phyloP scores from a whole-genome alignment of 2,329 filamentous ascomycete species.

The Periconia sp. region DNA sequence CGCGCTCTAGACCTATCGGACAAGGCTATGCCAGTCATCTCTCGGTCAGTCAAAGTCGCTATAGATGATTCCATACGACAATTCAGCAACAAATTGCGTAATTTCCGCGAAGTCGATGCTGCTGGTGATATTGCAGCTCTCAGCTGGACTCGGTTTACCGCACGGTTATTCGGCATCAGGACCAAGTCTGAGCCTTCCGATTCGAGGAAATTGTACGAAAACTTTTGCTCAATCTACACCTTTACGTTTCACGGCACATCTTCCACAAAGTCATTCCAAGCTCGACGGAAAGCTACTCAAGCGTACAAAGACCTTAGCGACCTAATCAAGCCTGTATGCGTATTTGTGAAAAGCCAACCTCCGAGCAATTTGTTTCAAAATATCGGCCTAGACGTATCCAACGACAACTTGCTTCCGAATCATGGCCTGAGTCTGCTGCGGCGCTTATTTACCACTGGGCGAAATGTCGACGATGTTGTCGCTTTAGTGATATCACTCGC shows the following conservation, averaged over 20 bases:
- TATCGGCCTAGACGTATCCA: not conserved
- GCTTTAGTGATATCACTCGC: constrained; percentile 6
- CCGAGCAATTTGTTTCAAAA: not conserved
- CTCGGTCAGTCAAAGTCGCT: constrained; percentile 18
- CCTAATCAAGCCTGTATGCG: constrained; percentile 1
- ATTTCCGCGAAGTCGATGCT: constrained; percentile 36
- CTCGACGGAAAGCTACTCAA: constrained; percentile 7
- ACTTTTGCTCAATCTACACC: constrained; percentile 26
- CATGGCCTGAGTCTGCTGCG: constrained; percentile 6
- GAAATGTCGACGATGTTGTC: constrained; percentile 10
- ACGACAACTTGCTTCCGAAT: constrained; percentile 3
- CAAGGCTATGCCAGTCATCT: constrained; percentile 15
- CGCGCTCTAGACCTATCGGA: constrained; percentile 17
- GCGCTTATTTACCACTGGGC: constrained; percentile 10
- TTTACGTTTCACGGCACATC: constrained; percentile 33
- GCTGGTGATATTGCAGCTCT: constrained; percentile 29
- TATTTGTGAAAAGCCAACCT: constrained; percentile 3
- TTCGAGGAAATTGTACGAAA: constrained; percentile 26
- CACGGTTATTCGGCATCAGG: constrained; percentile 29
- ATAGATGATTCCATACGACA: constrained; percentile 30
- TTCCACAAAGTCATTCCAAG: constrained; percentile 20
- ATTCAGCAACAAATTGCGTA: constrained; percentile 30
- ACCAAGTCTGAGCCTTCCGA: constrained; percentile 22
- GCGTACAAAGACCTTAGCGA: constrained; percentile 6
- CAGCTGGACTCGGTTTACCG: constrained; percentile 31